These are phyloP conservation scores for Mucor saturninus DNA, from an alignment of 371 early-diverging fungal genomes.

Conservation along the genomic window DNA sequence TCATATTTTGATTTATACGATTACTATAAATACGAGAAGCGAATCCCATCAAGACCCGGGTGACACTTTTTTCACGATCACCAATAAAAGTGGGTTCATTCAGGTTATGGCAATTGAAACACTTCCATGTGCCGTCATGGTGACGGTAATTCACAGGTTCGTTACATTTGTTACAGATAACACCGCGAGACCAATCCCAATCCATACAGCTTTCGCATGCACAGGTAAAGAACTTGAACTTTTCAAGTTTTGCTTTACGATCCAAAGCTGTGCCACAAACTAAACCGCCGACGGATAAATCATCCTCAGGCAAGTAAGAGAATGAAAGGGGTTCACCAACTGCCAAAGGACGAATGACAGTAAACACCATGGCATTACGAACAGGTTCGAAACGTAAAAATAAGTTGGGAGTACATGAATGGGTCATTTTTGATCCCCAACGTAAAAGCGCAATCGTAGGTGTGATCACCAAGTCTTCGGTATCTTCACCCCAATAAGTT, in stretches of 20 bases:
- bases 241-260: slow-evolving; percentile 38
- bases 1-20: slow-evolving; percentile 29
- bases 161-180: slow-evolving; percentile 22
- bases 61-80: slow-evolving; percentile 33
- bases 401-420: slow-evolving; percentile 54
- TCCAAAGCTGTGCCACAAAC: slow-evolving; percentile 41
- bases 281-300: slow-evolving; percentile 44
- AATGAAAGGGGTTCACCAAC: slow-evolving; percentile 44
- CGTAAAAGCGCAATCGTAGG: slow-evolving; percentile 43
- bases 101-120: slow-evolving; percentile 22
- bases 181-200: slow-evolving; percentile 43
- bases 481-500: slow-evolving; percentile 29
- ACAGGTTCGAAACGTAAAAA: slow-evolving; percentile 48
- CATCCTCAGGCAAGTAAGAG: slow-evolving; percentile 55
- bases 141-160: slow-evolving; percentile 5
- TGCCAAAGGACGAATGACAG: slow-evolving; percentile 34
- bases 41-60: slow-evolving; percentile 37
- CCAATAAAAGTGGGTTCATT: slow-evolving; percentile 22
- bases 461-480: slow-evolving; percentile 8
- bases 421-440: slow-evolving; percentile 57
- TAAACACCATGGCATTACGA: slow-evolving; percentile 43
- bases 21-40: slow-evolving; percentile 32
- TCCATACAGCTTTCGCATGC: slow-evolving; percentile 46
- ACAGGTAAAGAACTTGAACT: slow-evolving; percentile 54
- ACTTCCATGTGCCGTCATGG: slow-evolving; percentile 22